A percentile compares a stretch with the other conserved stretches of the same genome.
Evolutionary conservation across 345 rosid genomes (phyloP).

Genomic region (Anastatica hierochuntica): DNA sequence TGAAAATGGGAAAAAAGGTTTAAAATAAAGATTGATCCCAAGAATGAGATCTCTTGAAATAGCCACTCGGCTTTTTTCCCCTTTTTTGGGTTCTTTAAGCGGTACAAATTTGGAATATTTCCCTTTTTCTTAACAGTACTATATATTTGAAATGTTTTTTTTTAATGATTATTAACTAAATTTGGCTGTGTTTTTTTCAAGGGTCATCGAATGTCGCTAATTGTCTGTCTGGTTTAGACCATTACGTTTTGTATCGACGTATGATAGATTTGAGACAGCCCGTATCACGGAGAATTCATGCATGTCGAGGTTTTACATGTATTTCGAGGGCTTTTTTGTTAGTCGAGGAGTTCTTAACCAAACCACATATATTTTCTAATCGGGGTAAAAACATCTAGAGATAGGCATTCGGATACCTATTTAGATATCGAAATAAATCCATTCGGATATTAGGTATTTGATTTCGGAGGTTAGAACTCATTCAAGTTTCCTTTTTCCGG

Average conservation of each 20-base stretch:
- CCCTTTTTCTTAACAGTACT: neutral
- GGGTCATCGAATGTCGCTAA: neutral
- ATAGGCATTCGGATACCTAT: too few species aligned
- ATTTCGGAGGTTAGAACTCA: too few species aligned
- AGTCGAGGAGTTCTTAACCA: too few species aligned
- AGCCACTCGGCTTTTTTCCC: neutral
- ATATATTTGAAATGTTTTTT: too few species aligned
- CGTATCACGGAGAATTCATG: too few species aligned
- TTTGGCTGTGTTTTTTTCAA: neutral
- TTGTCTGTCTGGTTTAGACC: neutral
- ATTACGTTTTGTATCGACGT: neutral
- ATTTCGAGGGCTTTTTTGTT: too few species aligned
- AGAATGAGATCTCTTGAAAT: neutral
- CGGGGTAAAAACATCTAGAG: too few species aligned
- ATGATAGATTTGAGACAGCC: neutral
- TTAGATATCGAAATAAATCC: too few species aligned
- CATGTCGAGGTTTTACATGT: too few species aligned
- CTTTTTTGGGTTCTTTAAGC: neutral
- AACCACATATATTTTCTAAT: too few species aligned
- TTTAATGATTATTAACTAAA: neutral
- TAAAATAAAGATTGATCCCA: neutral
- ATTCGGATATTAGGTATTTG: too few species aligned
- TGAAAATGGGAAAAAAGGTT: neutral
- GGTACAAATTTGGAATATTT: neutral
- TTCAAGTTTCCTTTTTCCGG: too few species aligned